Base-by-base conservation (phyloP, 2,329 filamentous ascomycete species). In the Drechslerella dactyloides region DNA sequence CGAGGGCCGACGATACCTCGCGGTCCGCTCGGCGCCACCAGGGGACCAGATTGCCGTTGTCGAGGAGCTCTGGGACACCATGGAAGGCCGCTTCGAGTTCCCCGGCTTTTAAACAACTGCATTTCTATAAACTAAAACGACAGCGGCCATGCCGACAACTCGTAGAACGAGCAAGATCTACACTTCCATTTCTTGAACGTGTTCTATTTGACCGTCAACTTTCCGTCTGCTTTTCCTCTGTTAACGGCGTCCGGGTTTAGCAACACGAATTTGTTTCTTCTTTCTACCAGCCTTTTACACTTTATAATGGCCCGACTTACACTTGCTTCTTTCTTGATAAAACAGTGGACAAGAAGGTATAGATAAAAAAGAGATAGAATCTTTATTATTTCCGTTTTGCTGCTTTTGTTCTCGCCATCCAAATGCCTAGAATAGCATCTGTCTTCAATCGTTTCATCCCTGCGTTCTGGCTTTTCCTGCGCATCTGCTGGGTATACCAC, bases 1-100 rank as follows among this genome's bases (percentile, higher is more conserved):
- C 59, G 87, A 89, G 75, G 81, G 81, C 66, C 81, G 87, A 58
- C 82, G 84, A 72, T 89, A 89, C 76, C 80, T 89, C 48, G 87
- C 86, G 3, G 83, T 89, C 30, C 81, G 87, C 27, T 66, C 69
- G 46, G 86, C 84, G 0, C 86, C 86, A 27, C 83, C 84, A 17
- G 80, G 79, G 48, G 86, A 86, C 1, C 86, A 89, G 79, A 83
- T 82, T 79, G 84, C 85, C 78, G 80, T 89, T 54, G 82, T 88
- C 1, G 81, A 88, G 76, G 86, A 88, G 81, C 84, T 89, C 69
- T 89, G 87, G 87, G 78, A 76, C 0, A 82, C 87, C 2, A 81
- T 89, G 72, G 86, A 74, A 17, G 74, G 74, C 4, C 69, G 61
- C 21, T 73, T 74, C 55, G 72, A 73, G 24, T 75, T 72, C 50